These are phyloP conservation scores for Leishmania amazonensis DNA, from an alignment of 208 protist genomes.

Conservation along the genomic window DNA sequence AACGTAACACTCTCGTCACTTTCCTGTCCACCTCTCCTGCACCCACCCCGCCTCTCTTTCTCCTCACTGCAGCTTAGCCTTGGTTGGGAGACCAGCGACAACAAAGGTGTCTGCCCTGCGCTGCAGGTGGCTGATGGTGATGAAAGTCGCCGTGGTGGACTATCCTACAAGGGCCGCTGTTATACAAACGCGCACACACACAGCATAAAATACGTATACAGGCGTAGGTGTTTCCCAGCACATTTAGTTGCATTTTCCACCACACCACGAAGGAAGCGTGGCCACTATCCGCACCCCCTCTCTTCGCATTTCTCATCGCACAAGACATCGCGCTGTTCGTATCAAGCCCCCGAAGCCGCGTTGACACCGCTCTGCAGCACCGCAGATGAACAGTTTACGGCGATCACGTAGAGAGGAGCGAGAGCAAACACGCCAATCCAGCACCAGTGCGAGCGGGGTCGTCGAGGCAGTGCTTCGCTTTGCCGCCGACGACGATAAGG, in stretches of 20 bases:
- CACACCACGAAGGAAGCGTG: not conserved
- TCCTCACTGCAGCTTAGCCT: conserved; percentile 21
- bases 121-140: conserved; percentile 6
- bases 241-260: not conserved
- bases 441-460: not conserved
- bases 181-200: not conserved
- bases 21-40: not conserved
- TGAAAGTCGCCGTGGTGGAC: conserved; percentile 2
- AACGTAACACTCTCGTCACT: not conserved
- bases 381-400: not conserved
- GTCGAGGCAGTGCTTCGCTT: not conserved
- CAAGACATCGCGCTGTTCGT: not conserved
- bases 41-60: not conserved
- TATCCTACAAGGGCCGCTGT: not conserved
- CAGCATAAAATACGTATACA: not conserved
- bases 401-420: not conserved
- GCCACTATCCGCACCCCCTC: not conserved
- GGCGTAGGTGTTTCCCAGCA: not conserved
- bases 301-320: not conserved
- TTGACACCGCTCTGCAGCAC: not conserved
- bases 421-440: not conserved
- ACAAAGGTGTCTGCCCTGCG: conserved; percentile 3
- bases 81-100: conserved; percentile 26
- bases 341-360: not conserved
- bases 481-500: not conserved